phyloP scores from a whole-genome alignment of 805 yeast genomes.

The Pichia cephalocereana region DNA sequence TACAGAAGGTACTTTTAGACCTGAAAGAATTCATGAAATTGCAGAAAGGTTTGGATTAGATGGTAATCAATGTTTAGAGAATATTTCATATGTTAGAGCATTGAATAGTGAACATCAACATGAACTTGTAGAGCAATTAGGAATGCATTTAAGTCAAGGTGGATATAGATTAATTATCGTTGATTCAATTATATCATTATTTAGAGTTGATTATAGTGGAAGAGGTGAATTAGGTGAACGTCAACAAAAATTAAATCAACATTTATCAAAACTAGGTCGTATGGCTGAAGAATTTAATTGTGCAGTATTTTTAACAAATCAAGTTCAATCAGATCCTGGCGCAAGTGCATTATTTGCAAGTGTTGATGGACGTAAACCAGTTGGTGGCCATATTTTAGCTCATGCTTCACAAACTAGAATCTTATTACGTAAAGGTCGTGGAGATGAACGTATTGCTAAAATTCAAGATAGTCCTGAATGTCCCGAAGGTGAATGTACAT shows the following conservation, averaged over 20 bases:
- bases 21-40: conserved; percentile 55
- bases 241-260: conserved; percentile 59
- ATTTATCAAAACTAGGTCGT: conserved; percentile 42
- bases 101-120: conserved; percentile 64
- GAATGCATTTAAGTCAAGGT: conserved; percentile 58
- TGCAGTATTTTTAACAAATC: conserved; percentile 68
- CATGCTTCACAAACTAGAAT: conserved; percentile 76
- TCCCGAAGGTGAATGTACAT: conserved; percentile 73
- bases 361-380: conserved; percentile 78
- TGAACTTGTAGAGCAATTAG: conserved; percentile 61
- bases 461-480: conserved; percentile 75
- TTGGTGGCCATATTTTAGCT: conserved; percentile 77
- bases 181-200: conserved; percentile 73
- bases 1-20: conserved; percentile 77
- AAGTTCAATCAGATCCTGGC: conserved; percentile 79
- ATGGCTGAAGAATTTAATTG: conserved; percentile 71
- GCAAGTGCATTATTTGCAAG: conserved; percentile 71
- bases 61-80: conserved; percentile 59
- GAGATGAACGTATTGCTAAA: conserved; percentile 73
- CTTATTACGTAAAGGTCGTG: conserved; percentile 63
- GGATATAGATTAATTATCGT: conserved; percentile 51
- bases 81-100: conserved; percentile 62
- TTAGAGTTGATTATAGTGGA: conserved; percentile 71
- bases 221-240: conserved; percentile 71
- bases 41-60: conserved; percentile 64